These are phyloP conservation scores for Fusarium sp. DNA, from an alignment of 2,329 filamentous ascomycete genomes.

Conservation along the genomic window DNA sequence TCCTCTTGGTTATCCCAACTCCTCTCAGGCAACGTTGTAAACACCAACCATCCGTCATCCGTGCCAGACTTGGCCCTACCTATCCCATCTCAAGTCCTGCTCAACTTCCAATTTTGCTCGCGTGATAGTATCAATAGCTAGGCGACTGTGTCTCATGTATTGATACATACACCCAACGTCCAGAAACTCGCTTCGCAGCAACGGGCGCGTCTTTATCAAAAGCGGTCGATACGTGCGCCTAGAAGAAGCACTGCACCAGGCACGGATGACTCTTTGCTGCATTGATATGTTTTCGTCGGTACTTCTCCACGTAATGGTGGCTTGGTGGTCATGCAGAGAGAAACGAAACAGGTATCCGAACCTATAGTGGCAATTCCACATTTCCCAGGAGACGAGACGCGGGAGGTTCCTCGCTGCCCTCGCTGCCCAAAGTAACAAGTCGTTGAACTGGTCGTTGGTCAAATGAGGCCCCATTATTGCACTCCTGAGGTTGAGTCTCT, in stretches of 20 bases:
- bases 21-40: neutral
- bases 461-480: neutral
- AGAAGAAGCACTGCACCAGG: neutral
- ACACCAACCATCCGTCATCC: neutral
- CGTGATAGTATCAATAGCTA: neutral
- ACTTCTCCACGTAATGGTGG: slow-evolving; percentile 10
- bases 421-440: neutral
- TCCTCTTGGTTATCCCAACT: no score
- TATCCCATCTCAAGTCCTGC: neutral
- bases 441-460: neutral
- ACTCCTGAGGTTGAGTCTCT: neutral
- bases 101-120: neutral
- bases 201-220: neutral
- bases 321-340: neutral
- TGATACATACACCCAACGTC: neutral
- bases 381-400: slow-evolving; percentile 1
- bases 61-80: neutral
- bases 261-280: neutral
- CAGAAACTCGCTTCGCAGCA: neutral
- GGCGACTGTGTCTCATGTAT: neutral
- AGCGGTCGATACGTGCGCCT: neutral
- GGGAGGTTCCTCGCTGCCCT: slow-evolving; percentile 2
- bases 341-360: slow-evolving; percentile 12
- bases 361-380: neutral
- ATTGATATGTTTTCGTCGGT: neutral